These are phyloP conservation scores for Kandelia obovata DNA, from an alignment of 345 rosid species.

Conservation along the genomic window DNA sequence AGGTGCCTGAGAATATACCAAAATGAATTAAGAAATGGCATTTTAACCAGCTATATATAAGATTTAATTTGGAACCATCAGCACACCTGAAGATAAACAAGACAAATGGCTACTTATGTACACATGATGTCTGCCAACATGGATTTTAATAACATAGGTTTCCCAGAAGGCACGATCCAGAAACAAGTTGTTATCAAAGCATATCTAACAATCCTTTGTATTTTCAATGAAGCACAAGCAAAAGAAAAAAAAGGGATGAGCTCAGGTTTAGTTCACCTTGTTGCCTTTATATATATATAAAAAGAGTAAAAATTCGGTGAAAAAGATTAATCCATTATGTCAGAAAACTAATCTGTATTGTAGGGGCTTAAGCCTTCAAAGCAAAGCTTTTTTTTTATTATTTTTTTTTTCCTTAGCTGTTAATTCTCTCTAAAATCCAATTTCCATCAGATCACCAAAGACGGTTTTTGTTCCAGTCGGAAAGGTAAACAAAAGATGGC, in stretches of 20 bases:
- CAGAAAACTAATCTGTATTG: not conserved
- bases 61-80: not conserved
- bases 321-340: not conserved
- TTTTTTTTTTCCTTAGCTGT: too few species aligned
- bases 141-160: too few species aligned
- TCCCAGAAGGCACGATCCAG: too few species aligned
- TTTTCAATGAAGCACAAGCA: not conserved
- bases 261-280: too few species aligned
- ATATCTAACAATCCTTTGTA: not conserved
- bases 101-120: too few species aligned
- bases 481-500: too few species aligned
- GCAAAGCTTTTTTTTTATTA: too few species aligned
- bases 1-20: slow-evolving; percentile 26
- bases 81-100: too few species aligned
- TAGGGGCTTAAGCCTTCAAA: not conserved
- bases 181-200: not conserved
- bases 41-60: not conserved
- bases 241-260: not conserved
- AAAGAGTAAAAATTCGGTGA: not conserved
- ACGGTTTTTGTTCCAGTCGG: too few species aligned
- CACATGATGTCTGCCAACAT: too few species aligned
- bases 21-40: not conserved
- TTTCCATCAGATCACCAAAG: not conserved
- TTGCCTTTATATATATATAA: too few species aligned
- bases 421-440: not conserved